Evolutionary conservation across 495 filamentous ascomycete genomes (phyloP).

Genomic region (Neurospora sp.): DNA sequence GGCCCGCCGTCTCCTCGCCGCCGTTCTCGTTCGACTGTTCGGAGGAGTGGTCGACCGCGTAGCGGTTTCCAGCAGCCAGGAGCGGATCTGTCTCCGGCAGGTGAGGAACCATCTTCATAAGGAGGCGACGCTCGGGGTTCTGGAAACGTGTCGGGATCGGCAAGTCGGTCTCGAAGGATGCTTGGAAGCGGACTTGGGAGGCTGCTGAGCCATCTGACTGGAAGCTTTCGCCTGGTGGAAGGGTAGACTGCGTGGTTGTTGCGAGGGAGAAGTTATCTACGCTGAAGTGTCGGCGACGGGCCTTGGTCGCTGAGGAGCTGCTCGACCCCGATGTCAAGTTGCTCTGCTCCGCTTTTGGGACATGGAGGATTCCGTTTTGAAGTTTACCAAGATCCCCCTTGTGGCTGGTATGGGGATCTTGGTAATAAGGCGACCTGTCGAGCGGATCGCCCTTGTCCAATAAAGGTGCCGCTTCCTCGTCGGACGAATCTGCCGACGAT

Average conservation of each 20-base stretch:
- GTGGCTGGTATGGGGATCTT: neutral
- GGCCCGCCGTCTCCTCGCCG: neutral
- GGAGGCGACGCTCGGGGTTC: slow-evolving; percentile 10
- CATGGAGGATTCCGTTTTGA: neutral
- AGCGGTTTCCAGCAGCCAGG: slow-evolving; percentile 20
- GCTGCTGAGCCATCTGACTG: neutral
- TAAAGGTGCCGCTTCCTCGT: slow-evolving; percentile 20
- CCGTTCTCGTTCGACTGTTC: slow-evolving; percentile 4
- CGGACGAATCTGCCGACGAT: neutral
- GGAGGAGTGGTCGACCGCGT: slow-evolving; percentile 12
- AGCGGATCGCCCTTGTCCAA: neutral
- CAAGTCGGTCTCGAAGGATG: neutral
- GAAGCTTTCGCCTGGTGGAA: neutral
- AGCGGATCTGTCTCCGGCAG: slow-evolving; percentile 19
- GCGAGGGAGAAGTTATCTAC: slow-evolving; percentile 20
- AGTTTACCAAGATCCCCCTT: neutral
- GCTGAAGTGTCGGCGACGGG: slow-evolving; percentile 21
- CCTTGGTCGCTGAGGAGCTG: neutral
- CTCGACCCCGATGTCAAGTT: neutral
- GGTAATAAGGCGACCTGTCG: neutral
- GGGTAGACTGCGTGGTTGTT: slow-evolving; percentile 5
- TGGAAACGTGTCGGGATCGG: neutral
- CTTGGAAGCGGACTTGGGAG: neutral
- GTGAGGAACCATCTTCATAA: slow-evolving; percentile 22
- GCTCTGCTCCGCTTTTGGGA: neutral